These are phyloP conservation scores for Fraxinus sp. DNA, from an alignment of 305 asterid species.

Conservation along the genomic window DNA sequence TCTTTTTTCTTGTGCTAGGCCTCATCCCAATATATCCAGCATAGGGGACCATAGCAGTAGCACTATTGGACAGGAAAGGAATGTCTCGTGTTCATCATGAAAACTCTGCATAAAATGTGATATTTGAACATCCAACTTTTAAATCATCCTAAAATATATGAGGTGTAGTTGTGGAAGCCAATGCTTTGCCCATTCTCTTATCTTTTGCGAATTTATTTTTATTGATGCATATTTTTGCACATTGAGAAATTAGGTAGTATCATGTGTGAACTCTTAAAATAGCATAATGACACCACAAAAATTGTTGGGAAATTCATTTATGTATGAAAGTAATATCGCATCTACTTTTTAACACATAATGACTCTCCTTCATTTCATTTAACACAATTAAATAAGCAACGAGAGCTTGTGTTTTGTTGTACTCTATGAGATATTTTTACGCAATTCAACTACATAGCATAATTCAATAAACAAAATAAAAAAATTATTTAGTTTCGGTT, in stretches of 20 bases:
- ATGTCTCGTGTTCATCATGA: not conserved
- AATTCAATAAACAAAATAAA: not conserved
- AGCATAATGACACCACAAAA: not conserved
- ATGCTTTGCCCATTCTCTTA: not conserved
- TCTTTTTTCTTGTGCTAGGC: not conserved
- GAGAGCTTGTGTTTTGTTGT: not conserved
- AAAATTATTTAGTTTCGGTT: too few species aligned
- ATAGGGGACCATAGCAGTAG: not conserved
- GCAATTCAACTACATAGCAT: not conserved
- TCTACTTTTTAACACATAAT: not conserved
- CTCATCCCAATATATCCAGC: not conserved
- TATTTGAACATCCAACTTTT: constrained; percentile 9
- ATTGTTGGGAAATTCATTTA: not conserved
- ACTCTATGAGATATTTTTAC: not conserved
- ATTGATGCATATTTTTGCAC: not conserved
- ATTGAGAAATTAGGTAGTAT: not conserved
- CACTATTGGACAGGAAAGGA: not conserved
- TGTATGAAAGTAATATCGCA: not conserved
- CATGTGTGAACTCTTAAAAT: not conserved
- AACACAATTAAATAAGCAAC: not conserved
- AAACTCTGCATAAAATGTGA: constrained; percentile 17
- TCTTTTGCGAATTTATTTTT: not conserved
- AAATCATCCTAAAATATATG: not conserved
- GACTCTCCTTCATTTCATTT: not conserved
- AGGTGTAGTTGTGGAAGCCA: not conserved